Evolutionary conservation across 1,284 basidiomycete genomes (phyloP), one percentile per base, ranked within the genome.

Genomic region (Cutaneotrichosporon spelunceum): DNA sequence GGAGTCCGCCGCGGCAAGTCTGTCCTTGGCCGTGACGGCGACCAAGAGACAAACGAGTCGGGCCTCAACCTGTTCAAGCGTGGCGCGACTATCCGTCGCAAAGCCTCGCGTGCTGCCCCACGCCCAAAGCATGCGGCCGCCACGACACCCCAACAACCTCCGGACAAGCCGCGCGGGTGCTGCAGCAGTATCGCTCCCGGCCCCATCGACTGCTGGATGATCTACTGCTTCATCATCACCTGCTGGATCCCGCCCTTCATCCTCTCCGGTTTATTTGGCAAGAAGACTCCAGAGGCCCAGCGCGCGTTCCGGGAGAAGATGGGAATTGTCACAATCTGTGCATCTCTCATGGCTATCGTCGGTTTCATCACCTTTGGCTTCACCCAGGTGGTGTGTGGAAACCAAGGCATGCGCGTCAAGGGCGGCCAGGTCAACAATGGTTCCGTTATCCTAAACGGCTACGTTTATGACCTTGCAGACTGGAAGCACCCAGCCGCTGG

Each of bases 321-420:
- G 79, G 95, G 95, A 36, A 85, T 99, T 33, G 82, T 99, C 61
- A 82, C 83, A 66, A 84, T 98, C 78, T 91, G 96, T 70, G 75
- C 85, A 19, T 9, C 78, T 23, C 85, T 93, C 68, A 98, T 99
- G 95, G 88, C 89, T 24, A 85, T 83, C 53, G 96, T 99, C 74
- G 95, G 94, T 78, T 99, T 93, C 85, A 84, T 99, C 75, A 99
- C 95, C 2, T 99, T 99, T 80, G 95, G 96, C n/a, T 99, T 99
- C 82, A 98, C 94, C 4, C 86, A 93, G 74, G 82, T 88, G 56
- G 94, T 99, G 36, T 99, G 95, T 78, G 91, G 93, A 42, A 88
- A 83, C 48, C 89, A 91, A 23, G 86, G 88, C 58, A 13, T 47
- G 19, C 87, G 92, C 19, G 93, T 86, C 82, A 86, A 88, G 67